Percentiles rank a stretch among this genome's conserved stretches.
These are phyloP conservation scores for Cystofilobasidium bisporidii DNA, from an alignment of 768 basidiomycete genomes.

Conservation along the genomic window DNA sequence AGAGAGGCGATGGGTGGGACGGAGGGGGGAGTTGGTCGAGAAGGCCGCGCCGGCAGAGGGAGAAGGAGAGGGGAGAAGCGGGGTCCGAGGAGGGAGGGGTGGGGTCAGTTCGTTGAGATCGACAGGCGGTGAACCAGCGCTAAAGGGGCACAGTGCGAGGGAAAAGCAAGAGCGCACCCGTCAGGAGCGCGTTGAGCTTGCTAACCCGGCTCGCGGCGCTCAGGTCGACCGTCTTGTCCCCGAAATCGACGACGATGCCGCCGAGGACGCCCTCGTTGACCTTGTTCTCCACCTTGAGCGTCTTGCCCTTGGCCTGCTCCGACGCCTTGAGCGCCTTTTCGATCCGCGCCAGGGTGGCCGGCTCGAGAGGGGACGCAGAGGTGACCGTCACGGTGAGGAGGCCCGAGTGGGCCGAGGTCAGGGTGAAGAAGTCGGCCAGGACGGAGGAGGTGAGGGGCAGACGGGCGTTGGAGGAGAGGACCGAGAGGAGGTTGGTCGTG, in stretches of 20 bases:
- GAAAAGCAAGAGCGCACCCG: constrained; percentile 50
- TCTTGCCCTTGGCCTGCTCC: constrained; percentile 77
- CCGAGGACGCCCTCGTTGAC: constrained; percentile 87
- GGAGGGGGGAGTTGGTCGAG: too few species aligned
- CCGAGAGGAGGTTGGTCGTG: constrained; percentile 80
- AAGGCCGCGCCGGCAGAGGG: too few species aligned
- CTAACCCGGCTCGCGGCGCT: constrained; percentile 88
- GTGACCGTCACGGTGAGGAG: constrained; percentile 89
- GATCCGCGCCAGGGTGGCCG: constrained; percentile 62
- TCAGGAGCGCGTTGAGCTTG: constrained; percentile 80
- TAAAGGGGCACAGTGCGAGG: neutral
- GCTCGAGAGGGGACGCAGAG: constrained; percentile 69
- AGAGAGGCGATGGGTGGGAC: too few species aligned
- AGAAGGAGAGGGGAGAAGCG: too few species aligned
- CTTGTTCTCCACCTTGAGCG: constrained; percentile 83
- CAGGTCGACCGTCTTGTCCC: constrained; percentile 95
- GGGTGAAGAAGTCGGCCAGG: constrained; percentile 81
- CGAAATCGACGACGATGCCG: constrained; percentile 90
- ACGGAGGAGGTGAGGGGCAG: constrained; percentile 73
- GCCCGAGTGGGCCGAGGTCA: constrained; percentile 79
- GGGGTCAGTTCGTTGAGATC: too few species aligned
- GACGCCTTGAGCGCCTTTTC: constrained; percentile 79
- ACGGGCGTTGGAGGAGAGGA: constrained; percentile 88
- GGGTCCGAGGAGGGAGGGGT: too few species aligned
- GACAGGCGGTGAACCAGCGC: too few species aligned